Evolutionary conservation across 208 protist species (phyloP), one percentile per base, ranked within the genome.

Genomic region (Trypanosoma rangeli): DNA sequence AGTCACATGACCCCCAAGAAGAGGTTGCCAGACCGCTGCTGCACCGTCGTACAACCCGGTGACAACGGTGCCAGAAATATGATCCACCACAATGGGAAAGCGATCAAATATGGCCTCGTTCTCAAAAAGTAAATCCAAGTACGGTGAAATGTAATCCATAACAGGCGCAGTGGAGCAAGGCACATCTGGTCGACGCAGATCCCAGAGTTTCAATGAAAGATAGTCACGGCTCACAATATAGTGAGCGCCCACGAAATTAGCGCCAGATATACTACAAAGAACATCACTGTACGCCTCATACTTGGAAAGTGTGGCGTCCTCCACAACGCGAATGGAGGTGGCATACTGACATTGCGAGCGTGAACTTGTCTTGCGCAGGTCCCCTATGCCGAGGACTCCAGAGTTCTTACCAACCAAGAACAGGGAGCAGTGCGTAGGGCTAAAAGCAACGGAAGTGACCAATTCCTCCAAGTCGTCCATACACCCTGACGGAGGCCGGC

Each of bases 221-320:
- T 94, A 94, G 69, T 96, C 91, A 44, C 91, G 88, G 12, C 88
- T 91, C 42, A 96, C 79, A 55, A 96, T 78, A 75, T 96, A 85
- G 54, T 90, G 79, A 28, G 86, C 72, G 28, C 85, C 85, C 7
- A 93, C 55, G 69, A 96, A 96, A 20, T 86, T 80, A 12, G 91
- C 91, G 18, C 74, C 80, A 9, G 88, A 96, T 69, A 96, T 89
- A 68, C 82, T 92, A 78, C 86, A 90, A 28, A 94, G 77, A 49
- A 96, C 91, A 42, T 96, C 91, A 64, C 90, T 78, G 78, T 93
- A 93, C 65, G 93, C 88, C 61, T 94, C 81, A 35, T 79, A 46
- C 5, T 73, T 78, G 24, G 39, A 57, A 29, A 10, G 3, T 0
- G 22, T 29, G 33, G 20, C 37, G 20, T 58, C 54, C n/a, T 67